phyloP scores from a whole-genome alignment of 2,329 filamentous ascomycete genomes.

The Venturia aucupariae region DNA sequence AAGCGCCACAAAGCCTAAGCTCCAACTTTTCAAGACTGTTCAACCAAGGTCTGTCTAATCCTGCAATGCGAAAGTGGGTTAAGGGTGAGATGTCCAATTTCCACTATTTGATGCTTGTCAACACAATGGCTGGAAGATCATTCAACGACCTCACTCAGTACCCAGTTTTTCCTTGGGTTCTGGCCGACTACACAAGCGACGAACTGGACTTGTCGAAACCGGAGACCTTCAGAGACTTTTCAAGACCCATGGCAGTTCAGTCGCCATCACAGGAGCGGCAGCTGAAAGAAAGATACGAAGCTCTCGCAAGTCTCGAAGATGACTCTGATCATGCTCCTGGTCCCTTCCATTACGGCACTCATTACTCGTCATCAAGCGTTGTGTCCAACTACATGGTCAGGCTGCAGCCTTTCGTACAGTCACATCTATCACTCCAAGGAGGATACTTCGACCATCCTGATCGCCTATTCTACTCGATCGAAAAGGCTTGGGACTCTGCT shows the following conservation, averaged over 20 bases:
- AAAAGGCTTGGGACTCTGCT: slow-evolving; percentile 83
- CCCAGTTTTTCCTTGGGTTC: slow-evolving; percentile 93
- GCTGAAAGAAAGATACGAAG: slow-evolving; percentile 75
- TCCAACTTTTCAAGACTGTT: slow-evolving; percentile 91
- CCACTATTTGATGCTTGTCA: slow-evolving; percentile 96
- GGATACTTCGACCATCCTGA: slow-evolving; percentile 94
- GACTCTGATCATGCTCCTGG: slow-evolving; percentile 33
- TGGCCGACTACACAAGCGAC: slow-evolving; percentile 91
- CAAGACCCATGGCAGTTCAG: slow-evolving; percentile 95
- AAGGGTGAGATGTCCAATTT: slow-evolving; percentile 97
- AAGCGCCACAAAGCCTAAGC: slow-evolving; percentile 59
- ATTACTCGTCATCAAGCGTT: slow-evolving; percentile 98
- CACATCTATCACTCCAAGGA: slow-evolving; percentile 89
- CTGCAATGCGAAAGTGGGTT: slow-evolving; percentile 81
- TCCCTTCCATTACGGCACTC: slow-evolving; percentile 93
- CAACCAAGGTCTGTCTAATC: slow-evolving; percentile 70
- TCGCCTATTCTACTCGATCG: slow-evolving; percentile 86
- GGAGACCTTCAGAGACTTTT: slow-evolving; percentile 77
- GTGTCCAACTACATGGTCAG: slow-evolving; percentile 94
- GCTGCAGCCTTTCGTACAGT: slow-evolving; percentile 91
- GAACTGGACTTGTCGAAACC: slow-evolving; percentile 82
- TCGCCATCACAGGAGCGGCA: slow-evolving; percentile 64
- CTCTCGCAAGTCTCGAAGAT: slow-evolving; percentile 85
- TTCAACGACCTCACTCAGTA: slow-evolving; percentile 99
- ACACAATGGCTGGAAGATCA: slow-evolving; percentile 91